Base-by-base conservation (phyloP, 176 grass and related monocot genomes). In the Triticum urartu region DNA sequence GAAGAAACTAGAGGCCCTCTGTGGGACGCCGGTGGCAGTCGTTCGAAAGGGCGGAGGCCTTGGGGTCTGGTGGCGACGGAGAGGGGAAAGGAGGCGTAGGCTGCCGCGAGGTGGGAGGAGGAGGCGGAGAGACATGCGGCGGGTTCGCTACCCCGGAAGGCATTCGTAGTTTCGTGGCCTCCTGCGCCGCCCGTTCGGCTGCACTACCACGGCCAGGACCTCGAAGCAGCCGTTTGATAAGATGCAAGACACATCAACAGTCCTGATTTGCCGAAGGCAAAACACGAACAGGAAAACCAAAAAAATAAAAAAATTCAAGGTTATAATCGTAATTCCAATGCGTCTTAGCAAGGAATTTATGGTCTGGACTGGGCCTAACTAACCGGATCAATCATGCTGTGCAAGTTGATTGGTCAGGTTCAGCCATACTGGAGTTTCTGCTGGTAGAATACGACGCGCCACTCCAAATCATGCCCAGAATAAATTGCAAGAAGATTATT, bases 101-200 rank as follows among this genome's bases (percentile, higher is more conserved):
- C 67, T 40, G 85, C 71, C 56, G 81, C 54, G 81, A 72, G 74
- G 81, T 69, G 4, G 43, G 70, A 39, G 52, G 35, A 64, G 73
- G 67, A 86, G 73, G 73, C 89, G 79, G 72, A 47, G 73, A 40
- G 84, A 68, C 89, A 86, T 83, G 72, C 30, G 82, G 86, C 86
- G 72, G 72, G 42, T 58, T 58, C 20, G 47, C 35, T 59, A 15
- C 18, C 61, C 68, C 9, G 60, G 56, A 61, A 64, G 36, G 78
- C 36, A 9, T 75, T 56, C n/a, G 58, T 52, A 52, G 48, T 20
- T 56, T 56, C 52, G 17, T 21, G 54, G 18, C 54, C 54, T 59
- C 52, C 54, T 59, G 54, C 54, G 54, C 11, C 21, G 39, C 35
- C 28, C 12, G 26, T 62, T 7, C 14, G 14, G n/a, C 36, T 58